Base-by-base conservation (phyloP, 768 basidiomycete genomes). In the Tylopilus vinaceipallidus region DNA sequence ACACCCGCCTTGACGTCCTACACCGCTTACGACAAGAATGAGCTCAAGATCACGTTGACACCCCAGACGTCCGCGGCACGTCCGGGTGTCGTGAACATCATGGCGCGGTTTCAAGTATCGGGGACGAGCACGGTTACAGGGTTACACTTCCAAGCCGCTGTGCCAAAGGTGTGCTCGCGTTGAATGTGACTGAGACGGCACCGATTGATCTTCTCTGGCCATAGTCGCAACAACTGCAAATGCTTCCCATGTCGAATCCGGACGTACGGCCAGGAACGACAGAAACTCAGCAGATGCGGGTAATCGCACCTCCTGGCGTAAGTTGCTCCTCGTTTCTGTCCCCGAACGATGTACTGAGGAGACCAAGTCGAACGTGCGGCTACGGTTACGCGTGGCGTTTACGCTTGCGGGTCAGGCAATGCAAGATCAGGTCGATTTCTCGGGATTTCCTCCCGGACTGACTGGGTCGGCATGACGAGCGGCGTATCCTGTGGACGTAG, bases 231-330 rank as follows among this genome's bases (percentile, higher is more conserved):
- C 94, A 97, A 66, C 69, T 99, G 48, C 95, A 98, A 67, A 99
- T 99, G 95, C 76, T 93, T 49, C 92, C 95, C 6, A 98, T 98
- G 88, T 93, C 93, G 6, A 93, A 86, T 67, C 76, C 86, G 11
- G 86, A 81, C 45, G 77, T 99, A 36, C 72, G 70, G 29, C 85
- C 91, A 0, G 91, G 93, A 2, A 72, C 82, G 9, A 79, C 82
- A 14, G 95, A 98, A 68, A 95, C 94, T 10, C 97, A 98, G 65
- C 92, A 95, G 65, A 88, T 99, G 89, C 81, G 93, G 10, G 83
- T 99, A 33, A 76, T 90, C 24, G 91, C 93, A 11, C 93, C 92
- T 3, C 77, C 78, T 8, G 94, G 94, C 30, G 94, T 95, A 62
- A 69, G 91, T 45, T 23, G n/a, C 32, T 6, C 35, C 12, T 0